These are phyloP conservation scores for Rhodomyrtus psidioides DNA, from an alignment of 441 rosid species.

Conservation along the genomic window DNA sequence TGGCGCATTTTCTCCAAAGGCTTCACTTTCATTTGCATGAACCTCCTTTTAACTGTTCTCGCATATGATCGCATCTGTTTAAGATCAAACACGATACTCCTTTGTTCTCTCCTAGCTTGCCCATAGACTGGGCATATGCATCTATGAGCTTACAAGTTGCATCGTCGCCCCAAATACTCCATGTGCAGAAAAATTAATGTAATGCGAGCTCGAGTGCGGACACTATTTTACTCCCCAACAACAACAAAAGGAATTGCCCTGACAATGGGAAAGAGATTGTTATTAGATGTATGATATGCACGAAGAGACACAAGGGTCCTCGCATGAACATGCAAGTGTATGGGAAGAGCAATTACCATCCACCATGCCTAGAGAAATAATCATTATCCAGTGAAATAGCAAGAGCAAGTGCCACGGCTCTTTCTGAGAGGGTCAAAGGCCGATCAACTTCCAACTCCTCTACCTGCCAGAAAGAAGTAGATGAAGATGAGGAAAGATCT, in stretches of 20 bases:
- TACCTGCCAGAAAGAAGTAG: slow-evolving; percentile 32
- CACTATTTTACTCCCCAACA: slow-evolving; percentile 34
- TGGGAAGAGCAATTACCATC: slow-evolving; percentile 47
- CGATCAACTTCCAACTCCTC: slow-evolving; percentile 73
- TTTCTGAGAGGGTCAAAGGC: slow-evolving; percentile 65
- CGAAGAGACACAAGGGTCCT: neutral
- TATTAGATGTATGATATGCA: neutral
- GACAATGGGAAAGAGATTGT: slow-evolving; percentile 5
- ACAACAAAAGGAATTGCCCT: slow-evolving; percentile 68
- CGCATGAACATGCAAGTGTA: neutral
- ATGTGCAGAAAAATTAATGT: neutral
- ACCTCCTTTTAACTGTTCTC: neutral
- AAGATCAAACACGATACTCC: neutral
- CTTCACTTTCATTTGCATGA: neutral
- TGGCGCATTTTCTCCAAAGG: neutral
- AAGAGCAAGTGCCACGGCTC: slow-evolving; percentile 76
- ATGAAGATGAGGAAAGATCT: neutral
- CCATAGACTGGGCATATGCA: neutral
- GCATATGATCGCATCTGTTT: neutral
- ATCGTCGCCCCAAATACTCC: neutral
- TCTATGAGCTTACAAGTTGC: neutral
- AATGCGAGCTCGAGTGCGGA: neutral
- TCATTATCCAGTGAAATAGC: slow-evolving; percentile 94
- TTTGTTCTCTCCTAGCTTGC: neutral
- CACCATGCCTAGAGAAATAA: slow-evolving; percentile 90